Conservation (phyloP, 805 yeast species). For the Saturnispora diversa region DNA sequence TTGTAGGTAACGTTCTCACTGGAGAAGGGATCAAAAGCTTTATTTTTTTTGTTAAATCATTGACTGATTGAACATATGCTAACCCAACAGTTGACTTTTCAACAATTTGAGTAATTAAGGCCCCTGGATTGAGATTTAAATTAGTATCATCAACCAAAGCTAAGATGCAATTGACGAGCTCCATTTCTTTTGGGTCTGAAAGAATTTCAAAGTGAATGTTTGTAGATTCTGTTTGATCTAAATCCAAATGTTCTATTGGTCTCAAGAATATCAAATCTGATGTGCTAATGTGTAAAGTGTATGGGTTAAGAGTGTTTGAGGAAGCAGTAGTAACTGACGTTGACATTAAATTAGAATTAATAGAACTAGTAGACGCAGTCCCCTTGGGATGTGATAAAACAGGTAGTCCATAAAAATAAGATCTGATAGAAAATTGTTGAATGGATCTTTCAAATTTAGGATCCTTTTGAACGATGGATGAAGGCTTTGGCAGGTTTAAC, state of each 20-base stretch:
- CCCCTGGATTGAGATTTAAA: slow-evolving; percentile 19
- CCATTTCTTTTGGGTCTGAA: slow-evolving; percentile 27
- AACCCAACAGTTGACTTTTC: slow-evolving; percentile 55
- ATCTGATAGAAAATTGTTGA: slow-evolving; percentile 73
- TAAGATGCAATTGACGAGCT: slow-evolving; percentile 67
- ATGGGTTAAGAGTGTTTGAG: slow-evolving; percentile 60
- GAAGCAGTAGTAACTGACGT: neutral
- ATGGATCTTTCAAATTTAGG: slow-evolving; percentile 57
- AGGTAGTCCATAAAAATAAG: slow-evolving; percentile 73
- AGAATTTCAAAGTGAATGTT: slow-evolving; percentile 32
- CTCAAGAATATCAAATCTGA: slow-evolving; percentile 55
- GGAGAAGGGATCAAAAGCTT: slow-evolving; percentile 82
- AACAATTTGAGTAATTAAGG: slow-evolving; percentile 8
- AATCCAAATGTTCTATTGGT: slow-evolving; percentile 32
- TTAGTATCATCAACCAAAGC: slow-evolving; percentile 24
- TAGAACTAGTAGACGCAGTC: slow-evolving; percentile 29
- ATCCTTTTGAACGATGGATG: slow-evolving; percentile 71
- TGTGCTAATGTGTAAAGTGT: slow-evolving; percentile 65
- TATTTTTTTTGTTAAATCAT: slow-evolving; percentile 62
- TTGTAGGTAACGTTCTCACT: slow-evolving; percentile 65
- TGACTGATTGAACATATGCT: slow-evolving; percentile 50
- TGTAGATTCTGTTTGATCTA: slow-evolving; percentile 20
- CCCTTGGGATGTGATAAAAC: slow-evolving; percentile 5
- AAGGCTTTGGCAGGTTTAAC: slow-evolving; percentile 59
- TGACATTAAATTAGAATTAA: slow-evolving; percentile 21